Evolutionary conservation across 2,329 filamentous ascomycete species (phyloP), one percentile per base, ranked within the genome.

Genomic region (Claviceps arundinis): DNA sequence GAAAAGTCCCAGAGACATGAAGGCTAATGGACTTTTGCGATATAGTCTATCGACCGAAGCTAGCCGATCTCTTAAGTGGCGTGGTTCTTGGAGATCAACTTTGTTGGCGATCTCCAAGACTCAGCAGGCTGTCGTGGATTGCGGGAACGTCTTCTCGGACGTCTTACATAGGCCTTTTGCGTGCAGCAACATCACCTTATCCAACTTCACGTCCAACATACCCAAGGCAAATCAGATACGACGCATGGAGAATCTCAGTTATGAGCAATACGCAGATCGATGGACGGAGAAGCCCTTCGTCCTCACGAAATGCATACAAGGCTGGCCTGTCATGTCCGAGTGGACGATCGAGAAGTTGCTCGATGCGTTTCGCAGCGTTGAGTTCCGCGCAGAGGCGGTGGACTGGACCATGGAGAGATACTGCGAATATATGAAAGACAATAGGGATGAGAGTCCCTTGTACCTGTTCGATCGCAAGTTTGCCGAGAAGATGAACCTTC

Each of bases 401-500:
- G 89, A 96, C 68, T 97, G 91, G 91, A 80, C 83, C 0, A 78
- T 95, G 56, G 73, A 75, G n/a, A 86, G 80, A 0, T 97, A 97
- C 65, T 73, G 83, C 56, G 73, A 81, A 45, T 98, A 97, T 67
- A 88, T 96, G 84, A 72, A 74, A 43, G 77, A 85, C 63, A 91
- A 80, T 63, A 70, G 70, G 17, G 91, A 97, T 58, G 93, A 97
- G 68, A 91, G 86, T 56, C 91, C 91, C 0, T 69, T 97, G 1
- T 97, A 97, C 64, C 78, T 97, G 37, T 97, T 97, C 65, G 93
- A 97, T 65, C 80, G 85, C 53, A 78, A 75, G 22, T 97, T 97
- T 62, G 88, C 82, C 1, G 81, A 89, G 59, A 96, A 95, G 68
- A 96, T 95, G 82, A 68, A 70, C 11, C 71, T 96, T 48, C 70